These are phyloP conservation scores for Endogone sp. DNA, from an alignment of 192 early-diverging fungal species.

Conservation along the genomic window DNA sequence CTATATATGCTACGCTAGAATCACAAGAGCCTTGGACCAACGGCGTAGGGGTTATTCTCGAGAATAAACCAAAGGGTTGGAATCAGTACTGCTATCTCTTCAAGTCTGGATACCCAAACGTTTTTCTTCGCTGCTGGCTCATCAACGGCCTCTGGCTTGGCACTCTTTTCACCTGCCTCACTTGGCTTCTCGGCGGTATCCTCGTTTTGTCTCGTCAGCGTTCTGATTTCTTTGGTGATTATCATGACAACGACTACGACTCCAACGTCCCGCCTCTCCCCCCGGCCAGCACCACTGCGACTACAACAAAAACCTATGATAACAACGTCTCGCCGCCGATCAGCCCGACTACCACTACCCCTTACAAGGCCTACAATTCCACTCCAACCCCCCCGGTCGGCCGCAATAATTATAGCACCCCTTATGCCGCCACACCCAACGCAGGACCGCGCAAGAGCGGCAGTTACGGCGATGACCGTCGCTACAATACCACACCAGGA, in stretches of 20 bases:
- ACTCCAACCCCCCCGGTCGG: not conserved
- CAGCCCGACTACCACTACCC: not conserved
- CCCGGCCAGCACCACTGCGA: not conserved
- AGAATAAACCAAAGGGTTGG: not conserved
- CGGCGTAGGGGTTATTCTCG: not conserved
- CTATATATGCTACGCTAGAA: not conserved
- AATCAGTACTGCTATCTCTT: not conserved
- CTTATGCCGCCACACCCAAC: not conserved
- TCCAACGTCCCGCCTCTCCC: not conserved
- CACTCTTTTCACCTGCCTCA: not conserved
- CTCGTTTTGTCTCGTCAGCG: not conserved
- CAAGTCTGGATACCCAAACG: not conserved
- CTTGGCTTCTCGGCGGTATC: not conserved
- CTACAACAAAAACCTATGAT: not conserved
- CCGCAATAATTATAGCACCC: not conserved
- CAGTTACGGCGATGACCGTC: not conserved
- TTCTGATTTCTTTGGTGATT: not conserved
- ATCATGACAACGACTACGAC: not conserved
- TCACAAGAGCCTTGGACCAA: not conserved
- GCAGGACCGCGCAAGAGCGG: not conserved
- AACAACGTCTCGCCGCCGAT: not conserved
- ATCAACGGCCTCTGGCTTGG: not conserved
- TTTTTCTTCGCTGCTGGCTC: not conserved
- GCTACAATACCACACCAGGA: not conserved
- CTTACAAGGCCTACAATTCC: not conserved